Base-by-base conservation (phyloP, 2,329 filamentous ascomycete species). In the Kalmusia sp. region DNA sequence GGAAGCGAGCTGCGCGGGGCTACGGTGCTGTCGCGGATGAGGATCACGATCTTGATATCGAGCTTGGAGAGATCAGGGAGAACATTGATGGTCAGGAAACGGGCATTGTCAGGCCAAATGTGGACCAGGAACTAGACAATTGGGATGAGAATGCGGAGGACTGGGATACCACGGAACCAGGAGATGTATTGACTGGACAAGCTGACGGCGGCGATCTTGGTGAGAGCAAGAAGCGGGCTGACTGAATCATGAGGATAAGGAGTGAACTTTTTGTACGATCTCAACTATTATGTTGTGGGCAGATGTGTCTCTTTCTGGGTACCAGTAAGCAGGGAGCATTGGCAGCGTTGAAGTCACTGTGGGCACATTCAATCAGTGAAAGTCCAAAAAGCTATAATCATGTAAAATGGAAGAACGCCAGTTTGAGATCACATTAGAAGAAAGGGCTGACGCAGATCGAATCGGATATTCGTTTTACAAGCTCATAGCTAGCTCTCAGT, bases 81-180 rank as follows among this genome's bases (percentile, higher is more conserved):
- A n/a, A 76, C 22, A 61, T 77, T 4, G 77, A 70, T 4, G 61
- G 66, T 41, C 89, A 90, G 59, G 89, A 91, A 73, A 85, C 83
- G 25, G 88, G 88, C 15, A 77, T 91, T n/a, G 78, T 68, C 3
- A 62, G 69, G 12, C 67, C 67, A 6, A 73, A 71, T 1, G 73
- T 96, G 17, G 92, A 96, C 63, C 85, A 93, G 54, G 91, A 96
- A 77, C 84, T 96, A 6, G 93, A 96, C 69, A 92, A 93, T 62
- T 96, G 93, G 92, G 92, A 96, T 68, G 93, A 96, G 77, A 95
- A 96, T 74, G 83, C 79, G 1, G 84, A 85, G 54, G 84, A 87
- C 63, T 89, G 85, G 86, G 86, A 88, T 46, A 82, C 84, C 2
- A 85, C 85, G 25, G 85, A 77, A 35, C 70, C 68, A 5, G 57